These are phyloP conservation scores for Hygrocybe punicea DNA, from an alignment of 768 basidiomycete genomes.

Conservation along the genomic window DNA sequence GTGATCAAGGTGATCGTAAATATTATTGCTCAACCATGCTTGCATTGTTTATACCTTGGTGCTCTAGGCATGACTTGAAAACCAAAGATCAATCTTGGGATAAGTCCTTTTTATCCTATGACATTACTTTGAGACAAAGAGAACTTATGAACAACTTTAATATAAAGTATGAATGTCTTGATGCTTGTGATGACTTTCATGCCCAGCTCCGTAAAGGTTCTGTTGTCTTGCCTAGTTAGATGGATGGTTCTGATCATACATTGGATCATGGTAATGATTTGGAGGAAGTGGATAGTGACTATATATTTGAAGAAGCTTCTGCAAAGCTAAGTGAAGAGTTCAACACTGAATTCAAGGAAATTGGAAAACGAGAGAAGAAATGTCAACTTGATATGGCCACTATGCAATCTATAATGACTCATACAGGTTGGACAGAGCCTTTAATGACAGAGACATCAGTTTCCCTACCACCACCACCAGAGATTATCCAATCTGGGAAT, in stretches of 20 bases:
- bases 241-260: too few relatives aligned
- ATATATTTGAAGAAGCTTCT: too few relatives aligned
- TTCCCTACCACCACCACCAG: too few relatives aligned
- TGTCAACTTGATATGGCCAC: background rate
- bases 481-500: too few relatives aligned
- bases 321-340: background rate
- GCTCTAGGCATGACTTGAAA: constrained; percentile 24
- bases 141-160: constrained; percentile 31
- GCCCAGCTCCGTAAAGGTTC: too few relatives aligned
- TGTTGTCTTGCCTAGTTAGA: too few relatives aligned
- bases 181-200: constrained; percentile 15
- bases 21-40: constrained; percentile 32
- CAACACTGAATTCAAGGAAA: background rate
- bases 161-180: constrained; percentile 35
- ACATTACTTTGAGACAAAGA: constrained; percentile 11
- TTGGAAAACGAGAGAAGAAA: background rate
- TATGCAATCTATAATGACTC: background rate
- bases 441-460: background rate
- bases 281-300: too few relatives aligned
- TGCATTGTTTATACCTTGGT: constrained; percentile 32
- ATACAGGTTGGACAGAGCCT: constrained; percentile 1
- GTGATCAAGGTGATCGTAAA: constrained; percentile 30
- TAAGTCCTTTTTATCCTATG: constrained; percentile 18
- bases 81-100: constrained; percentile 20
- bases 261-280: too few relatives aligned